A percentile compares a stretch with the other conserved stretches of the same genome.
Conservation (phyloP, 83 land plant species). For the Thuja plicata region DNA sequence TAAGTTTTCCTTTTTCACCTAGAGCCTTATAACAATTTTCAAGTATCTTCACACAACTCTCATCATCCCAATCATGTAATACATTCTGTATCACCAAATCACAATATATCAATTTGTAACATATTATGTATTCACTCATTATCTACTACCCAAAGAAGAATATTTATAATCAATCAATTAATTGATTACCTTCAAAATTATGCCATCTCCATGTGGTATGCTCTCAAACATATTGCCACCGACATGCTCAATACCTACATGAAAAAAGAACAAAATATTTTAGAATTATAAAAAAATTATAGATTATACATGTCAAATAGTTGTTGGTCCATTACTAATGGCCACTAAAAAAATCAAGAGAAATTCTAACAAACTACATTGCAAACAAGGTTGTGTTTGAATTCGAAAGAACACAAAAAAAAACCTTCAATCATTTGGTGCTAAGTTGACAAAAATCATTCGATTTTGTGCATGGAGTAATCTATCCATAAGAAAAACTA, state of each 20-base stretch:
- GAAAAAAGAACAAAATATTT: too few species aligned
- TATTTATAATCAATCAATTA: neutral
- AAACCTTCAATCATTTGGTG: too few species aligned
- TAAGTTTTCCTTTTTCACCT: neutral
- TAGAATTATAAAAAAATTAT: too few species aligned
- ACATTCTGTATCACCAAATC: neutral
- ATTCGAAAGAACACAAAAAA: too few species aligned
- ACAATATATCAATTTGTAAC: neutral
- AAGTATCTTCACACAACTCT: neutral
- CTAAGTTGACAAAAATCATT: too few species aligned
- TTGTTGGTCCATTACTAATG: too few species aligned
- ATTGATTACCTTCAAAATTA: neutral
- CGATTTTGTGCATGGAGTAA: too few species aligned
- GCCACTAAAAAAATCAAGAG: too few species aligned
- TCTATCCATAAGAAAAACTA: too few species aligned
- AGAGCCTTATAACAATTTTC: neutral
- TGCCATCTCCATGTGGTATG: neutral
- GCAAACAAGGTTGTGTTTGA: too few species aligned
- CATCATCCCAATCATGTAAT: neutral
- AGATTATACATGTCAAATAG: too few species aligned
- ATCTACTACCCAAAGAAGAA: neutral
- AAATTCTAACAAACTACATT: too few species aligned
- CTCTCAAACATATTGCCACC: neutral
- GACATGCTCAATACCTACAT: neutral
- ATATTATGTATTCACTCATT: neutral